These are phyloP conservation scores for Penicillium angulare DNA, from an alignment of 495 filamentous ascomycete species.

Conservation along the genomic window DNA sequence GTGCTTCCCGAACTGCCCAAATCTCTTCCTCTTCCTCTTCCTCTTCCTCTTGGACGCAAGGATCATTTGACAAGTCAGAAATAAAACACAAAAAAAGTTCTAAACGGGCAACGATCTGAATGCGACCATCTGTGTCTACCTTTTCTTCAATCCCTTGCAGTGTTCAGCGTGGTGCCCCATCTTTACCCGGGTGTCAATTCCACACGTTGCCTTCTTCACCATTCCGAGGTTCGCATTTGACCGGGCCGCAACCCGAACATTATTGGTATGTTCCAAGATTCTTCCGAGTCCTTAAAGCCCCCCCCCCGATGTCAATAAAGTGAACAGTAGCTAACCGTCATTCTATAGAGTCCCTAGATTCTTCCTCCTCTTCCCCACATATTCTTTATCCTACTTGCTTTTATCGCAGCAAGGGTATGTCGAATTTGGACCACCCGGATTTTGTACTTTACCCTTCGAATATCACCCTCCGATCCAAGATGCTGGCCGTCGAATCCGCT, in stretches of 20 bases:
- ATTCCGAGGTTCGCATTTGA: constrained; percentile 21
- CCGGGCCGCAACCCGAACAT: constrained; percentile 29
- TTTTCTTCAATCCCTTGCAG: constrained; percentile 18
- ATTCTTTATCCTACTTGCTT: not conserved
- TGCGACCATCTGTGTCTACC: constrained; percentile 4
- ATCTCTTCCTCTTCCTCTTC: not conserved
- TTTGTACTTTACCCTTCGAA: constrained; percentile 28
- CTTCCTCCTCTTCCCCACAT: not conserved
- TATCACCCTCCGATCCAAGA: constrained; percentile 24
- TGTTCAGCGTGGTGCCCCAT: not conserved
- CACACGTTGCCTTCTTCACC: constrained; percentile 19
- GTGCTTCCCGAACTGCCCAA: too few species aligned
- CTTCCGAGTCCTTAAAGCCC: too few species aligned
- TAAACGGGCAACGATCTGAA: constrained; percentile 13
- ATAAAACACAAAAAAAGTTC: not conserved
- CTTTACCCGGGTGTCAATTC: constrained; percentile 5
- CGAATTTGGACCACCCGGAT: constrained; percentile 15
- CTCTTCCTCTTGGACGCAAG: not conserved
- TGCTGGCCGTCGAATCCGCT: constrained; percentile 40
- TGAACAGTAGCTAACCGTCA: too few species aligned
- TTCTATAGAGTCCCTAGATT: too few species aligned
- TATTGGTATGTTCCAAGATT: constrained; percentile 16
- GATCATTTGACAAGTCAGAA: not conserved
- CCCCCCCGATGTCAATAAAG: too few species aligned
- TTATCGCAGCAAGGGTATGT: constrained; percentile 7